Conservation (phyloP, 805 yeast species). For the Sungouiella thailandica region DNA sequence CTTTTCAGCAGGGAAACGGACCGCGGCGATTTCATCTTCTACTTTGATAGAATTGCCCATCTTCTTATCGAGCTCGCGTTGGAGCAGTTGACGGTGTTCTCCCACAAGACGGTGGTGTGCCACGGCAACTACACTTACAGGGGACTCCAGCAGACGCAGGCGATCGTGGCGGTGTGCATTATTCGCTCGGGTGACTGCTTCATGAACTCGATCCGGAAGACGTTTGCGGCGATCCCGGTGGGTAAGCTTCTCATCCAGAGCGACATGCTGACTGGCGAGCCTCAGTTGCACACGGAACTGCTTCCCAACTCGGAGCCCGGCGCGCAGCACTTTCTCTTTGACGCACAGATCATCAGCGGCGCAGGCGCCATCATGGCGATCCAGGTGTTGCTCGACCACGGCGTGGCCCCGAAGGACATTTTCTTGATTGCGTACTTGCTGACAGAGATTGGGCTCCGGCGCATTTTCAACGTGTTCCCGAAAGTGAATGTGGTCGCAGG, state of each 20-base stretch:
- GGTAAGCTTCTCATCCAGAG: slow-evolving; percentile 88
- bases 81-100: slow-evolving; percentile 43
- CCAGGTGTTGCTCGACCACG: slow-evolving; percentile 80
- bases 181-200: slow-evolving; percentile 93
- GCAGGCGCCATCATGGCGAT: slow-evolving; percentile 94
- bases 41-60: slow-evolving; percentile 77
- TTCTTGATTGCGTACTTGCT: slow-evolving; percentile 66
- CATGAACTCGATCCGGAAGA: slow-evolving; percentile 67
- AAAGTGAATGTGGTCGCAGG: slow-evolving; percentile 67
- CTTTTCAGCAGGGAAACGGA: slow-evolving; percentile 50
- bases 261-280: slow-evolving; percentile 88
- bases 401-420: slow-evolving; percentile 56
- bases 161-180: slow-evolving; percentile 68
- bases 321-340: slow-evolving; percentile 62
- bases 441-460: slow-evolving; percentile 71
- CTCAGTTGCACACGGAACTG: slow-evolving; percentile 79
- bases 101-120: slow-evolving; percentile 26
- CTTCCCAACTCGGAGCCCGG: slow-evolving; percentile 44
- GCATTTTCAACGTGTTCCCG: slow-evolving; percentile 73
- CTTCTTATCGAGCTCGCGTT: slow-evolving; percentile 65
- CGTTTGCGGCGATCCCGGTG: slow-evolving; percentile 70
- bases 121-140: slow-evolving; percentile 14
- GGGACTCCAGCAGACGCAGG: slow-evolving; percentile 44
- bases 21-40: slow-evolving; percentile 78
- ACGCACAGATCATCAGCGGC: slow-evolving; percentile 86